Conservation (phyloP, 2,329 filamentous ascomycete species). For the Paraconiothyrium sp. region DNA sequence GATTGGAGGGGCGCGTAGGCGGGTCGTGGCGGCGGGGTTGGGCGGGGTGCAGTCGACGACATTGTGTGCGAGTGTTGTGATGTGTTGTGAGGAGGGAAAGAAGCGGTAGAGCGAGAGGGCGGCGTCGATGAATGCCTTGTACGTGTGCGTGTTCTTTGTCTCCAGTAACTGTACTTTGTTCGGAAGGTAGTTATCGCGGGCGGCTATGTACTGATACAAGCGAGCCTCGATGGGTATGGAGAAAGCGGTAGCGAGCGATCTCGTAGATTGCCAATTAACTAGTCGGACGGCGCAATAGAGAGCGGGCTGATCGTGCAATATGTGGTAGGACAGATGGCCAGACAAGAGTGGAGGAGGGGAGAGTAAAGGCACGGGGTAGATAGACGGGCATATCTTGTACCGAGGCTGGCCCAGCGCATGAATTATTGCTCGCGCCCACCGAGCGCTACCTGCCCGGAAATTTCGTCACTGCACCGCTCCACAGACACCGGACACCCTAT, state of each 20-base stretch:
- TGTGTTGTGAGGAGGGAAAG: neutral
- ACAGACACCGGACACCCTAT: constrained; percentile 5
- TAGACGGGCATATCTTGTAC: constrained; percentile 13
- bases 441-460: constrained; percentile 11
- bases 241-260: constrained; percentile 31
- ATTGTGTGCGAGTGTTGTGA: constrained; percentile 18
- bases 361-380: neutral
- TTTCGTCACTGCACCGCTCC: constrained; percentile 21
- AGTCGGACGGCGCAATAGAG: constrained; percentile 19
- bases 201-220: constrained; percentile 28
- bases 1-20: constrained; percentile 50
- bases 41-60: constrained; percentile 37
- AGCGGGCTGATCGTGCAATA: constrained; percentile 22
- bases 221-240: constrained; percentile 1
- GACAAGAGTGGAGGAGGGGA: constrained; percentile 16
- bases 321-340: constrained; percentile 13
- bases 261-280: constrained; percentile 30
- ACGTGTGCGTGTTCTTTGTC: constrained; percentile 1
- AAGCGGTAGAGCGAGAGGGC: neutral
- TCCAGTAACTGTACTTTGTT: constrained; percentile 6
- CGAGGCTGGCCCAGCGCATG: constrained; percentile 19
- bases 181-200: constrained; percentile 17
- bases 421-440: constrained; percentile 12
- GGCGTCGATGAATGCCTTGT: neutral
- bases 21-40: constrained; percentile 33